Evolutionary conservation across 495 filamentous ascomycete species (phyloP).

Genomic region (Daldinia childiae): DNA sequence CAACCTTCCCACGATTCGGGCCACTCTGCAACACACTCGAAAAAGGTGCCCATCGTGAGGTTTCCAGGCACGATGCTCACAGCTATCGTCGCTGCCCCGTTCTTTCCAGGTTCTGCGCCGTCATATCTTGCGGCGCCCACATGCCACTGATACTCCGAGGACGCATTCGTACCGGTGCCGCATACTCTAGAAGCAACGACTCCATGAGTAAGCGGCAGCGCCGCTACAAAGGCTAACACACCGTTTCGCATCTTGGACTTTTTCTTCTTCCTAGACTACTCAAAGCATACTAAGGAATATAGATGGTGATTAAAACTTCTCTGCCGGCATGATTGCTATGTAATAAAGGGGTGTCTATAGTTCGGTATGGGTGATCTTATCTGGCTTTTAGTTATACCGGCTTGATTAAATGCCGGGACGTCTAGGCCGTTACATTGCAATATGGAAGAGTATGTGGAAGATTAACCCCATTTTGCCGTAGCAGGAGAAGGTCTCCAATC

Average conservation of each 20-base stretch:
- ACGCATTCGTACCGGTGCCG: constrained; percentile 17
- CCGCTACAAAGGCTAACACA: constrained; percentile 21
- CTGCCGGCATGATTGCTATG: neutral
- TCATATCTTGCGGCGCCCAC: constrained; percentile 51
- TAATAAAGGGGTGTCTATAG: constrained; percentile 1
- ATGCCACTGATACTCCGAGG: constrained; percentile 44
- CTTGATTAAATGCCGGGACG: constrained; percentile 24
- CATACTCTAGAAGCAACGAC: constrained; percentile 44
- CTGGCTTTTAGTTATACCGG: constrained; percentile 30
- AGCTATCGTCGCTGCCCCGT: constrained; percentile 45
- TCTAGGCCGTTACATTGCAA: constrained; percentile 29
- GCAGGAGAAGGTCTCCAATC: neutral
- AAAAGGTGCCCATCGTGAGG: constrained; percentile 42
- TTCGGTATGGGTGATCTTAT: neutral
- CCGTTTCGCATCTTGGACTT: constrained; percentile 25
- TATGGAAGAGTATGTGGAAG: constrained; percentile 22
- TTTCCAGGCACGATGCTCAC: constrained; percentile 45
- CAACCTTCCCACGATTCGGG: constrained; percentile 51
- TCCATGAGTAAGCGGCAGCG: constrained; percentile 24
- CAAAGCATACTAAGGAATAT: neutral
- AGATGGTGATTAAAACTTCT: neutral
- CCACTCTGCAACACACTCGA: constrained; percentile 54
- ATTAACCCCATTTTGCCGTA: constrained; percentile 33
- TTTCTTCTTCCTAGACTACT: neutral
- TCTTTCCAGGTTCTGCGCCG: constrained; percentile 28